A percentile compares a stretch with the other conserved stretches of the same genome.
These are phyloP conservation scores for Dioscorea alata DNA, from an alignment of 106 monocot genomes.

Conservation along the genomic window DNA sequence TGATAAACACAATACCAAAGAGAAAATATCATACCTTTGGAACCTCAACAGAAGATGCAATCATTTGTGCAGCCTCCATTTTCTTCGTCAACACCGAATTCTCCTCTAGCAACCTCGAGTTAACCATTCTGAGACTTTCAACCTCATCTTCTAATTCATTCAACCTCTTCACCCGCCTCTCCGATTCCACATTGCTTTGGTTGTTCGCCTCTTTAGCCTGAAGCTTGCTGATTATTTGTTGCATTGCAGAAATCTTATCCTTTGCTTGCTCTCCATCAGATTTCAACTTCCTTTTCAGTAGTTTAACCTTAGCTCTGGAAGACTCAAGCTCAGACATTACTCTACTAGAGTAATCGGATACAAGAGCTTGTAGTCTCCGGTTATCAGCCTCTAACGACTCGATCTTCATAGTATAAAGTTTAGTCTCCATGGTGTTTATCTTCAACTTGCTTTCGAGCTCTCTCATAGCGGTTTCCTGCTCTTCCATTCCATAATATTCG, in stretches of 20 bases:
- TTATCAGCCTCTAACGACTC: slow-evolving; percentile 56
- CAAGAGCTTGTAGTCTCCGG: slow-evolving; percentile 33
- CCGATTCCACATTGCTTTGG: slow-evolving; percentile 6
- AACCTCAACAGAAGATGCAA: neutral
- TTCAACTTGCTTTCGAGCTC: slow-evolving; percentile 61
- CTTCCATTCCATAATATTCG: slow-evolving; percentile 33
- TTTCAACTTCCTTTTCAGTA: slow-evolving; percentile 36
- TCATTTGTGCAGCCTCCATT: slow-evolving; percentile 25
- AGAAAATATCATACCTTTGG: slow-evolving; percentile 18
- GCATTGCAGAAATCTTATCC: slow-evolving; percentile 26
- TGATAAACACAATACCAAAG: no score
- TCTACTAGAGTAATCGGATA: slow-evolving; percentile 28
- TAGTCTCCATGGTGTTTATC: slow-evolving; percentile 39
- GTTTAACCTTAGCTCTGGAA: slow-evolving; percentile 30
- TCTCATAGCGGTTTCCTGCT: slow-evolving; percentile 35
- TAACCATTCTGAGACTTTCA: slow-evolving; percentile 22
- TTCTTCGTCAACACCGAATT: slow-evolving; percentile 35
- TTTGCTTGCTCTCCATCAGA: slow-evolving; percentile 25
- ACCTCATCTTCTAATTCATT: slow-evolving; percentile 49
- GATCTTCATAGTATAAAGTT: slow-evolving; percentile 41
- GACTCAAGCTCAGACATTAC: slow-evolving; percentile 23
- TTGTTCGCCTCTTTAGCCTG: slow-evolving; percentile 17
- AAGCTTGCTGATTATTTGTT: slow-evolving; percentile 12
- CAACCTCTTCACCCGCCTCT: slow-evolving; percentile 33
- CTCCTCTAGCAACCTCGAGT: slow-evolving; percentile 28